Evolutionary conservation across 768 basidiomycete species (phyloP), one percentile per base, ranked within the genome.

Genomic region (Dendrothele bispora): DNA sequence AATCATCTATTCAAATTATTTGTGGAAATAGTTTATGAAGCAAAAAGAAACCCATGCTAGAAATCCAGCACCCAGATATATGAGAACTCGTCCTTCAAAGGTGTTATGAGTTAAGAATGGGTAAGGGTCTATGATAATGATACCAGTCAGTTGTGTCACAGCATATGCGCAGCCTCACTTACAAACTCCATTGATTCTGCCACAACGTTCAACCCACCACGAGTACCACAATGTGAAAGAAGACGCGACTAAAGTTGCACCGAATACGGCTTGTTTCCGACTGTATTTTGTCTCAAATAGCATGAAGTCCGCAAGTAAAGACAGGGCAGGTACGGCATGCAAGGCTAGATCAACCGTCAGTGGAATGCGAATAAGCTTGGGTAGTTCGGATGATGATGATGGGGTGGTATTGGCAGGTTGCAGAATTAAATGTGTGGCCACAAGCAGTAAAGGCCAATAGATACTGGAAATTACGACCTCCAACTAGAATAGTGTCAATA

Each of bases 71-170:
- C 65, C 72, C 27, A 60, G 57, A 64, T 92, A 93, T 29, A 91
- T 88, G 6, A 61, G 64, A 11, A 83, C 52, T 12, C 89, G 77
- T 25, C 72, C 64, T 7, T 58, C 53, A 17, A 83, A 66, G 0
- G 79, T 67, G 58, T 75, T 83, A 15, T 83, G 55, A 0, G 82
- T 88, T 49, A 93, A 70, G 69, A 93, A 92, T 0, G 91, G 91
- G 65, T 93, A 92, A 22, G 90, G 88, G 68, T 91, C 87, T 88
- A 29, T 22, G 24, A 35, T 10, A 27, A 4, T 17, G 15, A 14
- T 32, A 21, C 25, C 6, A 30, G 11, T 17, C 41, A 11, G 37
- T 21, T 15, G 46, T 22, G 11, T 32, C 1, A 10, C n/a, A 15
- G 11, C n/a, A 35, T 14, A 43, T 20, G 15, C 5, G 28, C 15